These are phyloP conservation scores for Neonectria magnoliae DNA, from an alignment of 2,329 filamentous ascomycete genomes.

Conservation along the genomic window DNA sequence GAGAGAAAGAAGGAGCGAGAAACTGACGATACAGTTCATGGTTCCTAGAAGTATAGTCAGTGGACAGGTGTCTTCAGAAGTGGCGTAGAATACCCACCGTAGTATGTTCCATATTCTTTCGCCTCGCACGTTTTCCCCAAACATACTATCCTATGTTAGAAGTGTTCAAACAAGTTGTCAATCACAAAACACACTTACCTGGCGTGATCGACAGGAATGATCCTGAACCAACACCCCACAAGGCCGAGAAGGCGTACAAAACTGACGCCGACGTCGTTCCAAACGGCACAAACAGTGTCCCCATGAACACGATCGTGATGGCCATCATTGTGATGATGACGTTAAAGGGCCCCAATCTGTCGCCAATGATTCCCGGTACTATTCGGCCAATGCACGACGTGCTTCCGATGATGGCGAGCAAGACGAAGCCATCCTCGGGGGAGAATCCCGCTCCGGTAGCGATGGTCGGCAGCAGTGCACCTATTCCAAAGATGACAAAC, in stretches of 20 bases:
- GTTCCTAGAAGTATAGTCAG: constrained; percentile 48
- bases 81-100: constrained; percentile 27
- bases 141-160: constrained; percentile 48
- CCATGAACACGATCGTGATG: constrained; percentile 53
- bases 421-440: constrained; percentile 52
- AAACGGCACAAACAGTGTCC: constrained; percentile 56
- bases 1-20: constrained; percentile 56
- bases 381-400: constrained; percentile 55
- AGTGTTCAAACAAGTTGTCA: background rate
- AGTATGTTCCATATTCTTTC: constrained; percentile 58
- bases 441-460: constrained; percentile 49
- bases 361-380: constrained; percentile 54
- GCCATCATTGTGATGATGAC: constrained; percentile 33
- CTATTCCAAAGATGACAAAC: constrained; percentile 59
- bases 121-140: constrained; percentile 57
- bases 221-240: constrained; percentile 61
- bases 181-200: constrained; percentile 22
- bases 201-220: constrained; percentile 56
- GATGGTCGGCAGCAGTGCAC: constrained; percentile 58
- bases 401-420: constrained; percentile 56
- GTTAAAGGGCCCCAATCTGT: constrained; percentile 58
- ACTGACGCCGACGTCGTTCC: constrained; percentile 51
- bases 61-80: too few species aligned
- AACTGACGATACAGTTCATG: constrained; percentile 56
- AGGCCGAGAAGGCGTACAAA: constrained; percentile 55